Evolutionary conservation across 108 stramenopile genomes (phyloP), one percentile per base, ranked within the genome.

Genomic region (Discostella stelligeroides): DNA sequence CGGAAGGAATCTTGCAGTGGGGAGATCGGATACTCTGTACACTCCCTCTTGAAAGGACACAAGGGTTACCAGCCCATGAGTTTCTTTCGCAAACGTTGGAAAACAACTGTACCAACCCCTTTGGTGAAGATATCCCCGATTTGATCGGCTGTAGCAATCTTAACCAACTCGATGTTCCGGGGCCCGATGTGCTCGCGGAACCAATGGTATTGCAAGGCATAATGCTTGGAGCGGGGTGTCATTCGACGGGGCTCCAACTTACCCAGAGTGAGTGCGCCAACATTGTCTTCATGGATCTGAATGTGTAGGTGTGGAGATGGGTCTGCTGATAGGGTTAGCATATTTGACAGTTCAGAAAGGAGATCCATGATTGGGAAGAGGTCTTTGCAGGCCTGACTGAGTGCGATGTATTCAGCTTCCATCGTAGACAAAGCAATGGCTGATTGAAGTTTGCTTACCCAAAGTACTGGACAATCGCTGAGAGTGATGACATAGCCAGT

Each of bases 181-280:
- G 46, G 23, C 13, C 23, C 56, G 0, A 82, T 30, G 10, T 83
- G 67, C 14, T 47, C 34, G n/a, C 72, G 69, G 41, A 87, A 87
- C 77, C 76, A 85, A 41, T 85, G 84, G 17, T 68, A 70, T 41
- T 84, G 83, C 23, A 83, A 49, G 1, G 81, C 86, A 61, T 76
- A 81, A 43, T 77, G 71, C 47, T 79, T 78, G 2, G 76, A 75
- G n/a, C 83, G 67, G 4, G 83, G 81, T 37, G 86, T 87, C 17
- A 73, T 56, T 23, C 50, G 64, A 4, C 2, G 53, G 24, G 53
- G 53, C 28, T 28, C 25, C 1, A 28, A 1, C 28, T 28, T 28
- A 14, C 25, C 53, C 0, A 54, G 25, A 0, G 25, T 54, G 5
- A 54, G 12, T 0, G 53, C 28, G 4, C 53, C 53, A 27, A 37